Conservation (phyloP, 176 grass and related monocot species). For the Aegilops longissima region DNA sequence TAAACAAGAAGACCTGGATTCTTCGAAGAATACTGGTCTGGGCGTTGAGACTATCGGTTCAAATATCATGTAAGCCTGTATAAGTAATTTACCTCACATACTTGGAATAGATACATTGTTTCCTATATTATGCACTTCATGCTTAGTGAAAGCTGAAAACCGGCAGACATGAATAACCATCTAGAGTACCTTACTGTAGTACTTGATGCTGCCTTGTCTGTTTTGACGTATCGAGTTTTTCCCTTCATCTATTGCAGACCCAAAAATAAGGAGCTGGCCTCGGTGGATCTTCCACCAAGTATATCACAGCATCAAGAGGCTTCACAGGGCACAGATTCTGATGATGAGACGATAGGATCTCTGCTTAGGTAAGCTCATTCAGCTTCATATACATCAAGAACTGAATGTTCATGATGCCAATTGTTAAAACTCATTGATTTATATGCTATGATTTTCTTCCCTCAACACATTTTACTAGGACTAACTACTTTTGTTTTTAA, state of each 20-base stretch:
- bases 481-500: conserved; percentile 14
- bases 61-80: too few species aligned
- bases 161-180: too few species aligned
- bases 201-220: neutral
- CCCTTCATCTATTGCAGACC: conserved; percentile 25
- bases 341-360: conserved; percentile 55
- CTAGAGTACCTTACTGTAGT: too few species aligned
- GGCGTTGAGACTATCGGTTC: too few species aligned
- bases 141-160: too few species aligned
- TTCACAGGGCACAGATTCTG: conserved; percentile 40
- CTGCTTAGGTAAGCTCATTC: conserved; percentile 62
- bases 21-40: too few species aligned
- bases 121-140: too few species aligned
- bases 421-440: conserved; percentile 11
- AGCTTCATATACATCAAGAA: conserved; percentile 14
- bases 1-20: too few species aligned
- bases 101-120: too few species aligned
- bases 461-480: neutral
- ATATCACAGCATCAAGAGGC: conserved; percentile 39
- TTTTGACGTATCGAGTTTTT: neutral
- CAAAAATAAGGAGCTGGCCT: conserved; percentile 38
- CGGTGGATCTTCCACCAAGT: conserved; percentile 16
- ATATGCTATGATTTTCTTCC: conserved; percentile 16
- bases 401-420: neutral
- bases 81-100: too few species aligned